Evolutionary conservation across 306 rosid species (phyloP).

Genomic region (Castanospermum australe): DNA sequence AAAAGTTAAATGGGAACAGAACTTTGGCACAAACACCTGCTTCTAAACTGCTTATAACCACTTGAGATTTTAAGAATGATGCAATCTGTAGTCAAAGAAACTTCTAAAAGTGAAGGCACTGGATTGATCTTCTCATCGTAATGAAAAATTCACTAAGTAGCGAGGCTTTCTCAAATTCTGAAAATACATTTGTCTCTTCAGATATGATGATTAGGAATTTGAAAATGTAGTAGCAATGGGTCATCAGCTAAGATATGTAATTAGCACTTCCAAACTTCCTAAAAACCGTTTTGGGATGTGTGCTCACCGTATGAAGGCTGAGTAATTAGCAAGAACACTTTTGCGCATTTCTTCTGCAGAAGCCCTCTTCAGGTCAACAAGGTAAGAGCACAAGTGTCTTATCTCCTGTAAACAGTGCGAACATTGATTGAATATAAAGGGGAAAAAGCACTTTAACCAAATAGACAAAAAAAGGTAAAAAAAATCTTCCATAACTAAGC

Average conservation of each 20-base stretch:
- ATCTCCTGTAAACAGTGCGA: constrained; percentile 58
- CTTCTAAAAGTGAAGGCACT: neutral
- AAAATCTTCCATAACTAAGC: neutral
- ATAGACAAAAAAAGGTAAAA: neutral
- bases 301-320: constrained; percentile 86
- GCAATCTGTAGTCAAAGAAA: neutral
- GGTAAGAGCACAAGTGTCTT: constrained; percentile 59
- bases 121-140: neutral
- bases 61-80: neutral
- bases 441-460: neutral
- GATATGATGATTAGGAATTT: neutral
- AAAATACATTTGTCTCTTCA: neutral
- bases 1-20: neutral
- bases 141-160: neutral
- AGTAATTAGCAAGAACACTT: constrained; percentile 86
- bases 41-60: neutral
- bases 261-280: neutral
- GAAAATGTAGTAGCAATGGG: neutral
- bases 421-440: neutral
- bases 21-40: neutral
- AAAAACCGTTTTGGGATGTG: neutral
- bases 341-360: constrained; percentile 98
- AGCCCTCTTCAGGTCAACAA: constrained; percentile 82
- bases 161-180: neutral
- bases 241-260: neutral